A percentile compares a stretch with the other conserved stretches of the same genome.
These are phyloP conservation scores for Fusarium veterinarium DNA, from an alignment of 2,329 filamentous ascomycete species.

Conservation along the genomic window DNA sequence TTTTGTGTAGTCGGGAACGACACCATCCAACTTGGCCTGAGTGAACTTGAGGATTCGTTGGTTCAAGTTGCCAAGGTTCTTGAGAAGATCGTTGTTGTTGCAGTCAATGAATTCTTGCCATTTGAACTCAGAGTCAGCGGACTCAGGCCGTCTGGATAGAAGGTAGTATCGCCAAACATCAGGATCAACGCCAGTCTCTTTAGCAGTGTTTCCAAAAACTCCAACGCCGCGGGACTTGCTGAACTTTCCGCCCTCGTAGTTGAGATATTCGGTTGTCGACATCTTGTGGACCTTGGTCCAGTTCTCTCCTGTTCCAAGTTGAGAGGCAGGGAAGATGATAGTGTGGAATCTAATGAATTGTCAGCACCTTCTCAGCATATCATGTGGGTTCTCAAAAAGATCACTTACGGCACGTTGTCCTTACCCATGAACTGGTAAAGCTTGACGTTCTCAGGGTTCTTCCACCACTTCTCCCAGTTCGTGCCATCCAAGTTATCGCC, in stretches of 20 bases:
- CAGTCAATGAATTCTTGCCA: constrained; percentile 84
- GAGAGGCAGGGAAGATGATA: constrained; percentile 89
- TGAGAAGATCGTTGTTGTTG: constrained; percentile 90
- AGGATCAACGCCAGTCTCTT: constrained; percentile 83
- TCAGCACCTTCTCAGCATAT: constrained; percentile 2
- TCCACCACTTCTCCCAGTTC: constrained; percentile 96
- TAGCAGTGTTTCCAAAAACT: constrained; percentile 91
- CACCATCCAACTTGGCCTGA: constrained; percentile 78
- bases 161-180: constrained; percentile 97
- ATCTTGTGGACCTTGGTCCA: constrained; percentile 93
- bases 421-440: constrained; percentile 98
- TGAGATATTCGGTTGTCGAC: constrained; percentile 87
- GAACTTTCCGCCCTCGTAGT: constrained; percentile 92
- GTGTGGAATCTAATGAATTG: constrained; percentile 67
- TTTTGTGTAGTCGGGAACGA: constrained; percentile 71
- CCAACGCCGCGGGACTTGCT: constrained; percentile 90
- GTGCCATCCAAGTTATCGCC: constrained; percentile 58
- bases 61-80: constrained; percentile 80
- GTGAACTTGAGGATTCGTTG: constrained; percentile 81
- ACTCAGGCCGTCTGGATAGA: constrained; percentile 85
- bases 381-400: neutral
- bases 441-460: constrained; percentile 85
- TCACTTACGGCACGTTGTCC: constrained; percentile 66
- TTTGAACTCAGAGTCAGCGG: constrained; percentile 88
- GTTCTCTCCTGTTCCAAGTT: constrained; percentile 83